A percentile compares a stretch with the other conserved stretches of the same genome.
Evolutionary conservation across 2,329 filamentous ascomycete genomes (phyloP).

Genomic region (Hypoxylon sp.): DNA sequence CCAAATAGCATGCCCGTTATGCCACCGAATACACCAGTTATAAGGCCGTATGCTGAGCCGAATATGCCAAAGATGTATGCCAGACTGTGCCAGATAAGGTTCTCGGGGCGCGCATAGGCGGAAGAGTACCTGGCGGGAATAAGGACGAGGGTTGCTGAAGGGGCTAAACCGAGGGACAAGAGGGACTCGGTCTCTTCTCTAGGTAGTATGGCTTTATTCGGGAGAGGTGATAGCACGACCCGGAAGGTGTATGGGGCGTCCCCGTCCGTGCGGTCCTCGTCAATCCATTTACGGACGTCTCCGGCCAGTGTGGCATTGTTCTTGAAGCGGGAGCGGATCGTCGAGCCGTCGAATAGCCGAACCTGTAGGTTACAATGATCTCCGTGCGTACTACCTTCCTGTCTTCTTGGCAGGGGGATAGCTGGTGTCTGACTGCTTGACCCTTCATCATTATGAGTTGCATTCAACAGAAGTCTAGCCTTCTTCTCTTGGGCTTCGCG

Average conservation of each 20-base stretch:
- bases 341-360: slow-evolving; percentile 86
- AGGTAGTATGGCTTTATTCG: slow-evolving; percentile 80
- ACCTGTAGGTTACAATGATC: slow-evolving; percentile 77
- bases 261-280: slow-evolving; percentile 70
- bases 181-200: slow-evolving; percentile 81
- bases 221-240: slow-evolving; percentile 83
- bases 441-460: slow-evolving; percentile 40
- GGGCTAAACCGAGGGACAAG: slow-evolving; percentile 78
- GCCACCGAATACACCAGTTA: slow-evolving; percentile 49
- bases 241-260: slow-evolving; percentile 84
- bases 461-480: slow-evolving; percentile 51
- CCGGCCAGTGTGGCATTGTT: slow-evolving; percentile 72
- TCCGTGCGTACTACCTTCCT: slow-evolving; percentile 33
- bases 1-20: slow-evolving; percentile 49
- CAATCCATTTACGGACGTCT: slow-evolving; percentile 84
- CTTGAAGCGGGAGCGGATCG: slow-evolving; percentile 80
- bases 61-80: slow-evolving; percentile 45
- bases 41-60: slow-evolving; percentile 37
- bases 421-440: slow-evolving; percentile 23
- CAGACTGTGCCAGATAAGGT: slow-evolving; percentile 50
- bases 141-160: slow-evolving; percentile 86
- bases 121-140: slow-evolving; percentile 72
- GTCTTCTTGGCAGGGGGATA: slow-evolving; percentile 44
- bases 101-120: slow-evolving; percentile 58
- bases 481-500: slow-evolving; percentile 65